Base-by-base conservation (phyloP, 2,329 filamentous ascomycete species). In the Celoporthe dispersa region DNA sequence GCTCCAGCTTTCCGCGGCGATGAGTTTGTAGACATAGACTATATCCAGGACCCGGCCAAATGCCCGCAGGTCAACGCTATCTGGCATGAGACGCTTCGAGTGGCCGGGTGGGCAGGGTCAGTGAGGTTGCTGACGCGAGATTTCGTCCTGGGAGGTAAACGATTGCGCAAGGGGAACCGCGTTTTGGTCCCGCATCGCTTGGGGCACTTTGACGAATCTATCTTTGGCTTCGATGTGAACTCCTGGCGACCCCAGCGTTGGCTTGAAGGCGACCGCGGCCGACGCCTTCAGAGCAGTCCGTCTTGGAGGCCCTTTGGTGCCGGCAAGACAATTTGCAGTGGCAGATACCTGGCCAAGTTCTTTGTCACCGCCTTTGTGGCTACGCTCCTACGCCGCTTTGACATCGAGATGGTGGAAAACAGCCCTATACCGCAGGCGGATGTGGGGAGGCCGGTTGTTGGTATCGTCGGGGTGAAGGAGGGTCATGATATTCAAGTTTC, bases 371-470 rank as follows among this genome's bases (percentile, higher is more conserved):
- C 65, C 0, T 77, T 78, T 64, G 70, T 77, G 28, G 74, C 76
- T 1, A 74, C 68, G 25, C n/a, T 78, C 1, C 68, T 78, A 35
- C 59, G 64, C 0, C 68, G 76, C 3, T 73, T 78, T 78, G 44
- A 78, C 72, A 0, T 75, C 75, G 2, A 78, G 67, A 4, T 78
- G 77, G 35, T 79, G 2, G 80, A 65, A 80, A 83, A 0, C 82
- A 83, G 44, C 84, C 82, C 9, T 83, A 69, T 0, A 75, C 84
- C 62, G 3, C 2, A 31, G n/a, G 6, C 37, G 5, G 67, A 68
- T n/a, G 51, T 35, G 33, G 67, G 61, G 0, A 41, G 53, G 31
- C 67, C 67, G 7, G 67, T 68, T 1, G 2, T 68, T 5, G 67
- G 67, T 7, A 68, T 44, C 4, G 48, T 68, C 3, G 7, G 12